These are phyloP conservation scores for Nissolia schottii DNA, from an alignment of 306 rosid genomes.

Conservation along the genomic window DNA sequence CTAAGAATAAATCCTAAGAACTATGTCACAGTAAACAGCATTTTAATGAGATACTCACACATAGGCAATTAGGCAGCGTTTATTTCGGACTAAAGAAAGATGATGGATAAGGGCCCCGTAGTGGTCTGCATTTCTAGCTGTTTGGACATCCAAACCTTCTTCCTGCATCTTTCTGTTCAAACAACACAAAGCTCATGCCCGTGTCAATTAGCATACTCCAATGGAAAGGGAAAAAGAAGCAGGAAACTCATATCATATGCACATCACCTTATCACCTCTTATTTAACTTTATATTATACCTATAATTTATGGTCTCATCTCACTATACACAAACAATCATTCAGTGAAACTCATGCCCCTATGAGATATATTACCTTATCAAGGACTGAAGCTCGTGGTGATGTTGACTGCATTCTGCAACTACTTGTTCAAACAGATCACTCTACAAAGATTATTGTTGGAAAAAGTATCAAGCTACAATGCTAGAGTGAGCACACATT, in stretches of 20 bases:
- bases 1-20: not conserved
- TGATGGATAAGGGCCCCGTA: slow-evolving; percentile 84
- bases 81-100: slow-evolving; percentile 81
- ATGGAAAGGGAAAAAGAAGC: not conserved
- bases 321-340: not conserved
- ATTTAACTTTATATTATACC: not conserved
- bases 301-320: not conserved
- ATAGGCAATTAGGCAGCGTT: slow-evolving; percentile 83
- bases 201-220: not conserved
- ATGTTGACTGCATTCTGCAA: slow-evolving; percentile 44
- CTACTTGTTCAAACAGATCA: slow-evolving; percentile 43
- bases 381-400: slow-evolving; percentile 44
- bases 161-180: slow-evolving; percentile 75
- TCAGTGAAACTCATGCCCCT: not conserved
- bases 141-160: slow-evolving; percentile 75
- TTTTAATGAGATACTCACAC: slow-evolving; percentile 40
- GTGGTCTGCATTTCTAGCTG: slow-evolving; percentile 80
- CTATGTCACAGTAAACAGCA: not conserved
- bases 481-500: slow-evolving; percentile 10
- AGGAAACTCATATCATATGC: not conserved
- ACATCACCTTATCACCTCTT: not conserved
- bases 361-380: slow-evolving; percentile 30
- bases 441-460: slow-evolving; percentile 29
- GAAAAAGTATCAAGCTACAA: slow-evolving; percentile 16
- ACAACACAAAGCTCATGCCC: not conserved